A percentile compares a stretch with the other conserved stretches of the same genome.
These are phyloP conservation scores for Amanita polypyramis DNA, from an alignment of 768 basidiomycete species.

Conservation along the genomic window DNA sequence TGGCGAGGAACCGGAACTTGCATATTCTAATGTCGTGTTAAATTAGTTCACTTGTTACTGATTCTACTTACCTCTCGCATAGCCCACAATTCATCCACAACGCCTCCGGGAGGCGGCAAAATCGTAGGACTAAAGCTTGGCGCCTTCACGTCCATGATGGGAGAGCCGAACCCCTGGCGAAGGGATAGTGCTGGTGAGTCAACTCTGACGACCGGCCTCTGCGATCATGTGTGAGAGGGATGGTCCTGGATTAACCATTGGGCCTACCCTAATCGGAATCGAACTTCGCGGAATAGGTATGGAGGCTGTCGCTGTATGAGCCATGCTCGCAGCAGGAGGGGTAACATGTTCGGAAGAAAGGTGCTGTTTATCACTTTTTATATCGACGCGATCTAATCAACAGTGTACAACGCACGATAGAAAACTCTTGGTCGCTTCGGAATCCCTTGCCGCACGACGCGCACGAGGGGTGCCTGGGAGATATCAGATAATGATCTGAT, in stretches of 20 bases:
- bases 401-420: slow-evolving; percentile 19
- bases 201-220: slow-evolving; percentile 16
- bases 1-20: background rate
- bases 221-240: background rate
- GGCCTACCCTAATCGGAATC: slow-evolving; percentile 16
- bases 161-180: slow-evolving; percentile 19
- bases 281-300: slow-evolving; percentile 17
- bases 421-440: slow-evolving; percentile 23
- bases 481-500: slow-evolving; percentile 29
- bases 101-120: slow-evolving; percentile 23
- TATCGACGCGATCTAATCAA: background rate
- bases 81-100: slow-evolving; percentile 23
- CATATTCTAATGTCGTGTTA: background rate
- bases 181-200: slow-evolving; percentile 22
- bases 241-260: background rate
- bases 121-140: slow-evolving; percentile 23
- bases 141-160: slow-evolving; percentile 22
- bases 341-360: slow-evolving; percentile 6
- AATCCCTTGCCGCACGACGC: slow-evolving; percentile 31
- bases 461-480: slow-evolving; percentile 36
- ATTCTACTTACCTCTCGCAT: slow-evolving; percentile 20
- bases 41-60: background rate
- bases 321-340: slow-evolving; percentile 4
- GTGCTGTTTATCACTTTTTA: slow-evolving; percentile 12
- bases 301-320: slow-evolving; percentile 10